phyloP scores from a whole-genome alignment of 148 eudicot species.

The Cornus controversa region DNA sequence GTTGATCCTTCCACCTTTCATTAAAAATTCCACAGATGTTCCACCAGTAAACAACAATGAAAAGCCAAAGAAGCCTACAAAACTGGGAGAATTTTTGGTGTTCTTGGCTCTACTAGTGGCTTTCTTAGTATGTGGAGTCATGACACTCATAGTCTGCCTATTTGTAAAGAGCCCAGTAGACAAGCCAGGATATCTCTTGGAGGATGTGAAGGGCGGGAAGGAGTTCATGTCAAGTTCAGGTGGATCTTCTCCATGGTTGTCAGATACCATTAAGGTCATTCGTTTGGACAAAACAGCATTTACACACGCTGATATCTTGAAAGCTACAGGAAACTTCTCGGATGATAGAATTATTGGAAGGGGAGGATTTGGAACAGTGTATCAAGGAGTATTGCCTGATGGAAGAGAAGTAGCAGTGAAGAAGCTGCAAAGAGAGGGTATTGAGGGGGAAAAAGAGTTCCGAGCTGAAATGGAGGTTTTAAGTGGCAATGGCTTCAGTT shows the following conservation, averaged over 20 bases:
- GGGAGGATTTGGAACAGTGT: slow-evolving; percentile 90
- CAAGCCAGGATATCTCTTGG: slow-evolving; percentile 26
- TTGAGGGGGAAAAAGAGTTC: slow-evolving; percentile 85
- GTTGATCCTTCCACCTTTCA: slow-evolving; percentile 54
- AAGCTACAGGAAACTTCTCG: slow-evolving; percentile 73
- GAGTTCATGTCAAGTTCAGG: slow-evolving; percentile 47
- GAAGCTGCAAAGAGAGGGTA: slow-evolving; percentile 74
- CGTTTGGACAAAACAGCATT: slow-evolving; percentile 71
- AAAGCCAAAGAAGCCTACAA: slow-evolving; percentile 8
- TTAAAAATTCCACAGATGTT: slow-evolving; percentile 28
- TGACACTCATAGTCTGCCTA: slow-evolving; percentile 44
- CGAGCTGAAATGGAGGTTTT: slow-evolving; percentile 90
- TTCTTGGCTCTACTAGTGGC: slow-evolving; percentile 50
- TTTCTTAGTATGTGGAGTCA: slow-evolving; percentile 46
- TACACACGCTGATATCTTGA: slow-evolving; percentile 73
- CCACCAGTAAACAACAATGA: background rate
- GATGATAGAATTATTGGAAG: slow-evolving; percentile 68
- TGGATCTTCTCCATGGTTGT: slow-evolving; percentile 62
- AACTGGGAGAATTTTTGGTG: slow-evolving; percentile 35
- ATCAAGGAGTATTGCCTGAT: slow-evolving; percentile 73
- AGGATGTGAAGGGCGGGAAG: slow-evolving; percentile 26
- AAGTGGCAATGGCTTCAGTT: slow-evolving; percentile 59
- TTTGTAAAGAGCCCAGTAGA: slow-evolving; percentile 30
- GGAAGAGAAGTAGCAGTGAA: slow-evolving; percentile 89
- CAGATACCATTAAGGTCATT: slow-evolving; percentile 60